Evolutionary conservation across 495 filamentous ascomycete genomes (phyloP), one percentile per base, ranked within the genome.

Genomic region (Penicillium manginii): DNA sequence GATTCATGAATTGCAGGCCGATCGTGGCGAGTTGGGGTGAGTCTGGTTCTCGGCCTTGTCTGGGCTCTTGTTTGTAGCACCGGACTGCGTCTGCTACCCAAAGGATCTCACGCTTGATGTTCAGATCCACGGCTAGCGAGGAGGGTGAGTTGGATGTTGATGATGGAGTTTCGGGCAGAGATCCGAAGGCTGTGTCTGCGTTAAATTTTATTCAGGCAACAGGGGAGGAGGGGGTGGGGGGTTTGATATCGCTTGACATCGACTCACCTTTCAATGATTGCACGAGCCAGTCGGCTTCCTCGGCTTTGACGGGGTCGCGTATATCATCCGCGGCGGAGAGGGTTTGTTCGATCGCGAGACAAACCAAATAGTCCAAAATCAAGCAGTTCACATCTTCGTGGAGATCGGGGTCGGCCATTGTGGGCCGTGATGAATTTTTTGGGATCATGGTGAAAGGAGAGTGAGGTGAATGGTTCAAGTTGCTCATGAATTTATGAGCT

Each of bases 291-390:
- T 61, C 37, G 33, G 66, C 45, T 33, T 65, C 59, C 23, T 67
- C 56, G 5, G 33, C 26, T 2, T 35, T 18, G 10, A 54, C 19
- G 7, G 12, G 9, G 15, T n/a, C 51, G 15, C 57, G 21, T 15
- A 12, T 45, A 31, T 62, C 58, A 4, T 37, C 59, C 15, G 57
- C 51, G 3, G 53, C 47, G 33, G 22, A 50, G 9, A 82, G 47
- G 10, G 73, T 56, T n/a, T 55, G 60, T 17, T 74, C 59, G 18
- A 75, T 74, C 12, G 80, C 66, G 18, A 73, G 66, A 63, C 77
- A 79, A n/a, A 78, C 53, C 11, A 84, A 58, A 58, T 85, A 85
- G 58, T 86, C 83, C 22, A 84, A 67, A n/a, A 84, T 82, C 63
- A 81, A 69, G 32, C 76, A 56, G 54, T 86, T 75, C 15, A 84